Percentiles rank a stretch among this genome's conserved stretches.
These are phyloP conservation scores for Ceratobasidium sp. DNA, from an alignment of 1,284 basidiomycete species.

Conservation along the genomic window DNA sequence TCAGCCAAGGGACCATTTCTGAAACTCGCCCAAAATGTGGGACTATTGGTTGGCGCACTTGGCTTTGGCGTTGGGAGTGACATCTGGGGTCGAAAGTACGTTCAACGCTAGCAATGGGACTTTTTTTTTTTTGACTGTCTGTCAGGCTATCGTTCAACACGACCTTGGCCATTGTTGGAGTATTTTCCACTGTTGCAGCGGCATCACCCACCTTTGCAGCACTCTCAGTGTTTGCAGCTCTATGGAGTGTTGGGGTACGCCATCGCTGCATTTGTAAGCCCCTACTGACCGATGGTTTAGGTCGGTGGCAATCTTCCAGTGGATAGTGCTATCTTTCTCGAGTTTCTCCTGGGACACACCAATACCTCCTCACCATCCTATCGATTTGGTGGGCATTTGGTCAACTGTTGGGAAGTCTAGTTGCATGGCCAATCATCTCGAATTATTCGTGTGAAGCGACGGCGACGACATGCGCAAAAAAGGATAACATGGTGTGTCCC, in stretches of 20 bases:
- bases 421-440: constrained; percentile 71
- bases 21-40: constrained; percentile 62
- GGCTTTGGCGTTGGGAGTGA: constrained; percentile 68
- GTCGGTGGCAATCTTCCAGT: constrained; percentile 79
- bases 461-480: constrained; percentile 53
- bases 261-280: constrained; percentile 44
- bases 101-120: not conserved
- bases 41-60: constrained; percentile 68
- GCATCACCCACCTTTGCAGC: constrained; percentile 61
- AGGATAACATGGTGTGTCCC: constrained; percentile 48
- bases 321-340: constrained; percentile 78
- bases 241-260: constrained; percentile 60
- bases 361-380: constrained; percentile 67
- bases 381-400: constrained; percentile 72
- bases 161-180: constrained; percentile 71
- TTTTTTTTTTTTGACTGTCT: not conserved
- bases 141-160: constrained; percentile 73
- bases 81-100: constrained; percentile 64
- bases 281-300: constrained; percentile 48
- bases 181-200: constrained; percentile 69
- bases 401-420: constrained; percentile 64
- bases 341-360: constrained; percentile 67
- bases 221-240: constrained; percentile 60
- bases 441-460: constrained; percentile 62
- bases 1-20: constrained; percentile 60